Base-by-base conservation (phyloP, 2,329 filamentous ascomycete genomes). In the Furcasterigmium sp. region DNA sequence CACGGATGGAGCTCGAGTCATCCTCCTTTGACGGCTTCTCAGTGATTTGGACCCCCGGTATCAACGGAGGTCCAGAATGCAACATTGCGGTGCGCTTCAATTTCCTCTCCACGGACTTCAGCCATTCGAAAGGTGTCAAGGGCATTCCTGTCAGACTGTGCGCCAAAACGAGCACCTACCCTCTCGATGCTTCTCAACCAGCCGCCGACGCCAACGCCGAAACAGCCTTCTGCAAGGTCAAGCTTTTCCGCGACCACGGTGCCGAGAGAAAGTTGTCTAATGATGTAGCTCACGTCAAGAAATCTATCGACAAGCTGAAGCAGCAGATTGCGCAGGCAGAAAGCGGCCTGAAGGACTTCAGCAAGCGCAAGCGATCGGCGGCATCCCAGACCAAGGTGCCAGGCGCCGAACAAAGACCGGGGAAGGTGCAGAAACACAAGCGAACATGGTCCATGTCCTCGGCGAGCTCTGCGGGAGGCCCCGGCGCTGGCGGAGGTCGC, bases 41-140 rank as follows among this genome's bases (percentile, higher is more conserved):
- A 7, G 88, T 97, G 5, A 79, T 84, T 6, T 97, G 91, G 91
- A 87, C 84, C 0, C 85, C 89, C 0, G 84, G 82, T 5, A 64
- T 77, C 34, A 84, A 82, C 39, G 82, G 83, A 0, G 65, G 70
- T 0, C 71, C 85, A 4, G 90, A 96, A 55, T 93, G 90, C 61
- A 87, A 82, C 39, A 81, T 98, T 44, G 86, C 90, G 8, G 88
- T 97, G 11, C 87, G 93, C 37, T 98, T 97, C 74, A 98, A 98
- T 67, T 98, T 98, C 59, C 73, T 98, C 1, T 98, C 93, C 1
- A 98, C 93, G 8, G 93, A 98, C 60, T 98, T 97, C 61, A 97
- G 91, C 62, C 93, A 97, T 59, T 97, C 93, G 9, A 98, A 98
- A 60, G 93, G 93, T 37, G 93, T 98, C 39, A 98, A 97, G 65